These are phyloP conservation scores for Litsea cubeba DNA, from an alignment of 164 flowering plant genomes.

Conservation along the genomic window DNA sequence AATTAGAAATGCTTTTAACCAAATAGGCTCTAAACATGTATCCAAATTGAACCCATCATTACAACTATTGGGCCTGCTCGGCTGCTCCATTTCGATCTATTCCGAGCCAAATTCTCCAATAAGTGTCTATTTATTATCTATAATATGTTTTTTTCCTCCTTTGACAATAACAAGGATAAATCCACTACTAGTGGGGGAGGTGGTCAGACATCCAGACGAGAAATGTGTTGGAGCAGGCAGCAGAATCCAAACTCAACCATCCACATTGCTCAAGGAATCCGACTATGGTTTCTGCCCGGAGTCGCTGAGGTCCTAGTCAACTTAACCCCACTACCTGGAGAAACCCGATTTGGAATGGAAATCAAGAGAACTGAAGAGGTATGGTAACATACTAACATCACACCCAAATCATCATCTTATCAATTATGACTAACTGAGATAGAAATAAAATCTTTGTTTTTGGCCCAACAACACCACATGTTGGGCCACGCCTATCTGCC, in stretches of 20 bases:
- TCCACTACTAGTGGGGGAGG: not conserved
- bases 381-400: not conserved
- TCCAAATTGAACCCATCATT: too few species aligned
- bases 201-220: slow-evolving; percentile 17
- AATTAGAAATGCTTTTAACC: too few species aligned
- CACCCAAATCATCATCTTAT: not conserved
- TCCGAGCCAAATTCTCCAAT: not conserved
- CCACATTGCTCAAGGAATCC: slow-evolving; percentile 32
- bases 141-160: too few species aligned
- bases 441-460: too few species aligned
- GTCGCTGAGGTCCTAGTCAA: slow-evolving; percentile 32
- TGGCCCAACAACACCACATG: too few species aligned
- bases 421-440: not conserved
- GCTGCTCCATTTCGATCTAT: not conserved
- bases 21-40: too few species aligned
- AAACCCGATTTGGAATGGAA: slow-evolving; percentile 51
- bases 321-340: slow-evolving; percentile 35
- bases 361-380: slow-evolving; percentile 58
- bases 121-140: not conserved
- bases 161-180: not conserved
- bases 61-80: too few species aligned
- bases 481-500: too few species aligned
- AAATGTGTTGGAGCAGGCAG: slow-evolving; percentile 20
- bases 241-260: slow-evolving; percentile 16
- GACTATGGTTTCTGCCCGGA: slow-evolving; percentile 61